Evolutionary conservation across 208 protist genomes (phyloP), one percentile per base, ranked within the genome.

Genomic region (Leishmania martiniquensis): DNA sequence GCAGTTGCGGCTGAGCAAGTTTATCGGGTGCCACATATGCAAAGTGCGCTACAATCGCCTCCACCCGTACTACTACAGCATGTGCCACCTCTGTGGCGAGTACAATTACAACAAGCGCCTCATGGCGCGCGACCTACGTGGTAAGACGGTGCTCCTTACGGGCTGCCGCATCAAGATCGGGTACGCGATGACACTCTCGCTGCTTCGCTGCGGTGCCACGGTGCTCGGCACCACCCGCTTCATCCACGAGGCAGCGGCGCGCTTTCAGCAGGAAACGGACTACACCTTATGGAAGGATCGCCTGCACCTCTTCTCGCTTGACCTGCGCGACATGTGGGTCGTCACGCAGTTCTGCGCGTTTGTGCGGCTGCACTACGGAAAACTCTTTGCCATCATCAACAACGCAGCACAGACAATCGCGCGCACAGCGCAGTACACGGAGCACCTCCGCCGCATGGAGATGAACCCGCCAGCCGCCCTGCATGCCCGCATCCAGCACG

Each of bases 351-450:
- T 99, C 82, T 98, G 92, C 79, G 90, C 84, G n/a, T 95, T 97
- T 84, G 79, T 96, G 55, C 83, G 60, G 51, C 85, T 88, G 44
- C 62, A 82, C 5, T 97, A 89, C 80, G 67, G 74, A 12, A 92
- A 95, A 69, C 79, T 98, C 25, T 98, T 98, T 80, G 95, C 96
- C 57, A 94, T 99, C 68, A 95, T 99, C 80, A 99, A 99, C 93
- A 99, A 99, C 82, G 98, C 98, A 0, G 97, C 97, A n/a, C 98
- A 99, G 89, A 99, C 98, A 15, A 97, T 99, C 39, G 87, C 96
- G 10, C 90, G 97, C 29, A 98, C 98, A 37, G 87, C 97, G 54
- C 79, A 89, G 54, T 99, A 98, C 88, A 99, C 98, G 54, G 86
- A 83, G 62, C 87, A 95, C 80, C 82, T 99, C 10, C 87, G 91